Evolutionary conservation across 2,329 filamentous ascomycete genomes (phyloP).

Genomic region (Pezicula neosporulosa): DNA sequence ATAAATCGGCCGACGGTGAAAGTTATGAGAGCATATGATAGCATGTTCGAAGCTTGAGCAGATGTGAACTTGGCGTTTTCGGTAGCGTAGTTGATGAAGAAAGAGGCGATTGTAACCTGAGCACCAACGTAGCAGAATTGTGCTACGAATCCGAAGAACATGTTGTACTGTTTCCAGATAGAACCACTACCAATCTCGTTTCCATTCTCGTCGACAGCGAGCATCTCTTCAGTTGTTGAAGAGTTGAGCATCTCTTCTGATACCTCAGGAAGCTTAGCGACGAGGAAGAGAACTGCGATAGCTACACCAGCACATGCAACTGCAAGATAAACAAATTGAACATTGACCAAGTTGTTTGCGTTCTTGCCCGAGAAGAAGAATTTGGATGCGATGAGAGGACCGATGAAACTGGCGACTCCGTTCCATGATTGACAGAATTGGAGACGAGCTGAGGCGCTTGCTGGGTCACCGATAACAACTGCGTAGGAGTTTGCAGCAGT

Average conservation of each 20-base stretch:
- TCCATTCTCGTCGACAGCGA: conserved; percentile 56
- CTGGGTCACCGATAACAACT: conserved; percentile 66
- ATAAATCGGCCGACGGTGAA: conserved; percentile 72
- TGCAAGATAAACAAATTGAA: conserved; percentile 83
- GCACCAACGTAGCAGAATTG: conserved; percentile 79
- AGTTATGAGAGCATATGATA: conserved; percentile 70
- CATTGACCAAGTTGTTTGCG: conserved; percentile 67
- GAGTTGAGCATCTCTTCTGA: conserved; percentile 37
- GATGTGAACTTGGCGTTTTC: conserved; percentile 52
- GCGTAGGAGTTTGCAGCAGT: conserved; percentile 75
- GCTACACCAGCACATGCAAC: conserved; percentile 71
- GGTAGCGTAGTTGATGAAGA: conserved; percentile 72
- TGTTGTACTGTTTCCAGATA: conserved; percentile 66
- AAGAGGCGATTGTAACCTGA: conserved; percentile 62
- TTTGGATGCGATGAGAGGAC: conserved; percentile 68
- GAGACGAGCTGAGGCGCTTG: conserved; percentile 70
- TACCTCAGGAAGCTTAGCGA: conserved; percentile 60
- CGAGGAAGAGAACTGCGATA: conserved; percentile 64
- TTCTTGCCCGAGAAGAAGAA: conserved; percentile 62
- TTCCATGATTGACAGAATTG: conserved; percentile 74
- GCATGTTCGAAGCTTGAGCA: conserved; percentile 58
- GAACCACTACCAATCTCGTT: conserved; percentile 42
- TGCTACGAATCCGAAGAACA: conserved; percentile 73
- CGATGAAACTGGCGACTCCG: conserved; percentile 69
- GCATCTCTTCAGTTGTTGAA: conserved; percentile 39